phyloP scores from a whole-genome alignment of 495 filamentous ascomycete genomes.

The Aspergillus nanangensis region DNA sequence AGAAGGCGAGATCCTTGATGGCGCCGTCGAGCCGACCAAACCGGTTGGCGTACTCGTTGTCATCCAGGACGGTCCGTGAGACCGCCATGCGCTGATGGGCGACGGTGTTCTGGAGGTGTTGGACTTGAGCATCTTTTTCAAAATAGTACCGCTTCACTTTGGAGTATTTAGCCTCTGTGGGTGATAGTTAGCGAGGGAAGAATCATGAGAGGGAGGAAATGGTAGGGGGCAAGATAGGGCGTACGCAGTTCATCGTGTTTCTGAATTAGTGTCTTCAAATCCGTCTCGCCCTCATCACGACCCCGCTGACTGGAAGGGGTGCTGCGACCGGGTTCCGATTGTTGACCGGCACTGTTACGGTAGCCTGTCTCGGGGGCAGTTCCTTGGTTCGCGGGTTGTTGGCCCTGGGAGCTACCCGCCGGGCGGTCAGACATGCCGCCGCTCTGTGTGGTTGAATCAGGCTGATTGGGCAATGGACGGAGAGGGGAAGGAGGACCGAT shows the following conservation, averaged over 20 bases:
- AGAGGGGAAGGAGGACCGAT: slow-evolving; percentile 36
- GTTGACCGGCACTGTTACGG: slow-evolving; percentile 12
- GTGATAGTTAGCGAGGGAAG: slow-evolving; percentile 10
- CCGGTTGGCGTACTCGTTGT: slow-evolving; percentile 86
- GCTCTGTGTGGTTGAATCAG: slow-evolving; percentile 17
- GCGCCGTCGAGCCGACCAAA: slow-evolving; percentile 93
- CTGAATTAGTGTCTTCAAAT: slow-evolving; percentile 38
- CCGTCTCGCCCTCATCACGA: slow-evolving; percentile 50
- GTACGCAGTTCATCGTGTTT: slow-evolving; percentile 64
- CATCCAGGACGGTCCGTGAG: slow-evolving; percentile 91
- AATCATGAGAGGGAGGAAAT: neutral
- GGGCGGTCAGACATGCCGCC: slow-evolving; percentile 23
- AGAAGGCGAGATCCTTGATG: slow-evolving; percentile 91
- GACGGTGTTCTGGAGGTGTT: slow-evolving; percentile 92
- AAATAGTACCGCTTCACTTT: slow-evolving; percentile 98
- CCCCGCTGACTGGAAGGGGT: slow-evolving; percentile 51
- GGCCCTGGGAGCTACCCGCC: slow-evolving; percentile 18
- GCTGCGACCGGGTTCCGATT: slow-evolving; percentile 48
- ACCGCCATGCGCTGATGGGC: slow-evolving; percentile 93
- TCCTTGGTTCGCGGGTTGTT: slow-evolving; percentile 11
- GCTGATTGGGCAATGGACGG: slow-evolving; percentile 15
- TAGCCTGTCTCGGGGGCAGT: slow-evolving; percentile 14
- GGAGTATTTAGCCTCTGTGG: slow-evolving; percentile 84
- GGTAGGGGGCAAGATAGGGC: slow-evolving; percentile 18
- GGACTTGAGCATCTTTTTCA: slow-evolving; percentile 88